Evolutionary conservation across 2,329 filamentous ascomycete species (phyloP).

Genomic region (Bipolaris bicolor): DNA sequence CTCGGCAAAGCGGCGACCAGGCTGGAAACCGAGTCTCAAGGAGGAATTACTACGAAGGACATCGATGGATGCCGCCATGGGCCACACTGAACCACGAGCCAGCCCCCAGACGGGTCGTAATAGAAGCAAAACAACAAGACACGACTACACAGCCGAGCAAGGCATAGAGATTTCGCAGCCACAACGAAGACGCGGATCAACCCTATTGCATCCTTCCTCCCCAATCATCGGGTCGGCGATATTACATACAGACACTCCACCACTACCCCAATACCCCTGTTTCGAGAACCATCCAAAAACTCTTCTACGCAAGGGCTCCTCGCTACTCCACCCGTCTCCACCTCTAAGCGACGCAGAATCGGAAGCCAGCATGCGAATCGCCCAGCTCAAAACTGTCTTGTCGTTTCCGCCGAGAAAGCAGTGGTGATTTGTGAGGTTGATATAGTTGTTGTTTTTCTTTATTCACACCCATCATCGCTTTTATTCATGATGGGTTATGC

Average conservation of each 20-base stretch:
- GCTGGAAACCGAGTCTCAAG: constrained; percentile 37
- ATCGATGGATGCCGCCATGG: constrained; percentile 19
- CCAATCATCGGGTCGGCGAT: neutral
- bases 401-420: constrained; percentile 7
- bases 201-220: constrained; percentile 16
- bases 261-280: too few species aligned
- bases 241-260: neutral
- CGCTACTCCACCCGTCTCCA: constrained; percentile 33
- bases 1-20: constrained; percentile 22
- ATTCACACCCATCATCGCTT: too few species aligned
- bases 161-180: neutral
- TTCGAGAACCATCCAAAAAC: neutral
- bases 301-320: constrained; percentile 14
- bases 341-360: constrained; percentile 4
- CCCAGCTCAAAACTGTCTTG: constrained; percentile 3
- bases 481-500: too few species aligned
- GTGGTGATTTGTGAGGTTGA: neutral
- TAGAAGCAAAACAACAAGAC: neutral
- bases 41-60: constrained; percentile 20
- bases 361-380: neutral
- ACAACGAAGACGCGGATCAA: constrained; percentile 8
- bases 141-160: neutral
- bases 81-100: constrained; percentile 4
- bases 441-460: neutral
- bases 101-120: neutral